These are phyloP conservation scores for Ceratobasidium papillatum DNA, from an alignment of 1,284 basidiomycete genomes.

Conservation along the genomic window DNA sequence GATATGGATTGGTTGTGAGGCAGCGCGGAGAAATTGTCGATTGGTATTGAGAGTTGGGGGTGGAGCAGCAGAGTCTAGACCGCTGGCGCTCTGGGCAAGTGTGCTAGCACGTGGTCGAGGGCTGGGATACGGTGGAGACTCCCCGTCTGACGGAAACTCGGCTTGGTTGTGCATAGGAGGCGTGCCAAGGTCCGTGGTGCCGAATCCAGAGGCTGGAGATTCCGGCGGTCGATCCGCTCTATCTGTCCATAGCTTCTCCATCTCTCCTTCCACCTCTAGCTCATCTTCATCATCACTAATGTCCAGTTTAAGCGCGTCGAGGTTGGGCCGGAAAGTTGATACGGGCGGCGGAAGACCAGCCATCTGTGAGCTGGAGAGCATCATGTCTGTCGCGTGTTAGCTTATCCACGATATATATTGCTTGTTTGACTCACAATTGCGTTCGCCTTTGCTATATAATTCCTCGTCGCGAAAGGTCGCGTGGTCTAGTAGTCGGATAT, in stretches of 20 bases:
- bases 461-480: background rate
- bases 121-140: background rate
- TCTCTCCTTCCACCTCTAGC: background rate
- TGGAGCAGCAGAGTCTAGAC: background rate
- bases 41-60: slow-evolving; percentile 1
- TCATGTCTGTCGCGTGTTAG: slow-evolving; percentile 24
- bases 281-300: slow-evolving; percentile 35
- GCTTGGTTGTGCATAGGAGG: background rate
- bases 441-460: background rate
- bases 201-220: slow-evolving; percentile 4
- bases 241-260: slow-evolving; percentile 12
- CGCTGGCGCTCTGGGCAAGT: slow-evolving; percentile 22
- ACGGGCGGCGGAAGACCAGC: slow-evolving; percentile 31
- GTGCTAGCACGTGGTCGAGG: slow-evolving; percentile 34
- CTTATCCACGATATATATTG: background rate
- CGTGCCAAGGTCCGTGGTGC: slow-evolving; percentile 16
- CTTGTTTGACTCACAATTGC: background rate
- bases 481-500: background rate
- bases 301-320: slow-evolving; percentile 22
- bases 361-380: slow-evolving; percentile 24
- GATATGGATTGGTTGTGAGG: slow-evolving; percentile 15
- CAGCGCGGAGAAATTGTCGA: slow-evolving; percentile 26
- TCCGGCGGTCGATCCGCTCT: background rate
- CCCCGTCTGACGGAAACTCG: background rate
- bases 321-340: slow-evolving; percentile 33